Evolutionary conservation across 495 filamentous ascomycete genomes (phyloP), one percentile per base, ranked within the genome.

Genomic region (Podospora anserina): DNA sequence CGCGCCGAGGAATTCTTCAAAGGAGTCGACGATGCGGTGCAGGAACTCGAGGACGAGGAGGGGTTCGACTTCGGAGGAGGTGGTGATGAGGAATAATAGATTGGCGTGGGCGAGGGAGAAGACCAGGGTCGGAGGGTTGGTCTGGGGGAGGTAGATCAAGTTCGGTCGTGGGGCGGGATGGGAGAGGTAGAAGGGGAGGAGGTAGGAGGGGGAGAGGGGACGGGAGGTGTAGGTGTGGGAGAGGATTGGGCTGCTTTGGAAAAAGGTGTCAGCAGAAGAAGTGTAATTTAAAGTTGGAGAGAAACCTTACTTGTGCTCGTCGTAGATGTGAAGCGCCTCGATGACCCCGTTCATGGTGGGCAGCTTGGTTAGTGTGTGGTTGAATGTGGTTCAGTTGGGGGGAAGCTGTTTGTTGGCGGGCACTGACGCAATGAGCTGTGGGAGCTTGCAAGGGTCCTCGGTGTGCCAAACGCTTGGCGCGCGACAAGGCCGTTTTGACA

Each of bases 11-110:
- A 97, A 98, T 66, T 97, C 95, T 80, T 99, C 96, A 20, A 99
- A 84, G 4, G 92, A 88, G 83, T 99, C 96, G 70, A 96, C 88
- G 18, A 97, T 71, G 56, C 95, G 89, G 81, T 98, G 95, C 60
- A 99, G 84, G 82, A 98, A 98, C 79, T 98, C 96, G 65, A 97
- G 87, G 26, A 91, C 89, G n/a, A 97, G 86, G n/a, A 99, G 86
- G 23, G 95, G 92, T 75, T 98, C 95, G 67, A 90, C 89, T 68
- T 97, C 94, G 59, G 88, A 83, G 30, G 93, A 93, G 30, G 85
- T 85, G 0, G 96, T 91, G 6, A 92, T 88, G 53, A 99, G 85
- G 71, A 97, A 94, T 57, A 97, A 86, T 19, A 98, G 84, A 76
- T 92, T 93, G 54, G 91, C 90, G 81, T 99, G 92, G 13, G 84